These are phyloP conservation scores for Meyerozyma guilliermondii DNA, from an alignment of 1,139 yeast genomes.

Conservation along the genomic window DNA sequence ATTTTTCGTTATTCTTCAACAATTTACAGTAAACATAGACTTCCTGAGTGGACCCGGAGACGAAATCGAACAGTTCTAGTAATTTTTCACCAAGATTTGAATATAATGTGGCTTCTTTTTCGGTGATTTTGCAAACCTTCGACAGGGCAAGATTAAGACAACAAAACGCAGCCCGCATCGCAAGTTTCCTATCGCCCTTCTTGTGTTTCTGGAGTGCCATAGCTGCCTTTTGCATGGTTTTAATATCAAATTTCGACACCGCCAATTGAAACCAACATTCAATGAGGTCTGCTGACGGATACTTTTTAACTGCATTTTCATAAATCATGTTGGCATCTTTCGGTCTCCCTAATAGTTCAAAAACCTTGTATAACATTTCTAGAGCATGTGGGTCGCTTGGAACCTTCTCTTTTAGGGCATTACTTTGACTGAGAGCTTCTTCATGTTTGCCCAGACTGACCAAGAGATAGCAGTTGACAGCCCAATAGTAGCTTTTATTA, in stretches of 20 bases:
- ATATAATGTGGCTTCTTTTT: slow-evolving; percentile 41
- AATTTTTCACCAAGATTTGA: slow-evolving; percentile 54
- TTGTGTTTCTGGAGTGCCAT: slow-evolving; percentile 33
- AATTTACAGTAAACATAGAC: slow-evolving; percentile 49
- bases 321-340: slow-evolving; percentile 40
- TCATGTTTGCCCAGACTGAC: slow-evolving; percentile 37
- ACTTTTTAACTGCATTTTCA: slow-evolving; percentile 53
- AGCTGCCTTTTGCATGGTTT: slow-evolving; percentile 43
- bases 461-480: slow-evolving; percentile 42
- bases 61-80: slow-evolving; percentile 26
- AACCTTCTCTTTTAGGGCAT: slow-evolving; percentile 33
- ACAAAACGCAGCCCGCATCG: slow-evolving; percentile 46
- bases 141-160: slow-evolving; percentile 15
- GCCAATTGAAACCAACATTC: slow-evolving; percentile 46
- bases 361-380: slow-evolving; percentile 39
- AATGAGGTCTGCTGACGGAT: slow-evolving; percentile 35
- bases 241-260: slow-evolving; percentile 30
- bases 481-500: slow-evolving; percentile 46
- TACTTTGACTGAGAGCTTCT: slow-evolving; percentile 41
- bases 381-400: slow-evolving; percentile 56
- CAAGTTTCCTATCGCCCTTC: slow-evolving; percentile 26
- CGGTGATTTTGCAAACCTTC: slow-evolving; percentile 9
- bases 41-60: slow-evolving; percentile 44
- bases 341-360: slow-evolving; percentile 26
- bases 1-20: slow-evolving; percentile 26